Evolutionary conservation across 2,329 filamentous ascomycete genomes (phyloP).

Genomic region (Cytospora mali): DNA sequence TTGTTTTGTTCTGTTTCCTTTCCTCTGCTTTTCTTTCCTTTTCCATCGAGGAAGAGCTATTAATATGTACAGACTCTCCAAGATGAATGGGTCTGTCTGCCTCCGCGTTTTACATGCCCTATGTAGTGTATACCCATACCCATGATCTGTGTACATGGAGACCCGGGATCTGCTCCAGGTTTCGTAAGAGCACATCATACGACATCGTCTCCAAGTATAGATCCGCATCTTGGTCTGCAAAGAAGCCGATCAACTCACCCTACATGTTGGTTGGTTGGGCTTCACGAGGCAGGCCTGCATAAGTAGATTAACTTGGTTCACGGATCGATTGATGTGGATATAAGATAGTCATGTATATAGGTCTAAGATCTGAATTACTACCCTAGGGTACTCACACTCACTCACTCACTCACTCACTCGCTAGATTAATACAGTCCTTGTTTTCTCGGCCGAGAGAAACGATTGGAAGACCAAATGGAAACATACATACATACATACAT

Average conservation of each 20-base stretch:
- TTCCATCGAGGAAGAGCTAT: background rate
- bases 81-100: background rate
- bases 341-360: background rate
- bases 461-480: too few species aligned
- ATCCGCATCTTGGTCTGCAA: slow-evolving; percentile 5
- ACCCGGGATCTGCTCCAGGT: background rate
- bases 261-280: background rate
- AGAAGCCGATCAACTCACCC: background rate
- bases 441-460: background rate
- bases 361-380: slow-evolving; percentile 7
- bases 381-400: too few species aligned
- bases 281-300: background rate
- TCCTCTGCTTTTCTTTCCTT: too few species aligned
- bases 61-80: background rate
- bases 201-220: background rate
- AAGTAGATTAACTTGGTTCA: background rate
- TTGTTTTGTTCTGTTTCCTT: too few species aligned
- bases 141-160: background rate
- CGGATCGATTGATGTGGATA: background rate
- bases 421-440: too few species aligned
- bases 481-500: too few species aligned
- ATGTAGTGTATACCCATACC: too few species aligned
- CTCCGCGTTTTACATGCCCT: background rate
- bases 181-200: background rate
- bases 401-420: background rate